A percentile compares a stretch with the other conserved stretches of the same genome.
Conservation (phyloP, 2,329 filamentous ascomycete species). For the Biscogniauxia sp. region DNA sequence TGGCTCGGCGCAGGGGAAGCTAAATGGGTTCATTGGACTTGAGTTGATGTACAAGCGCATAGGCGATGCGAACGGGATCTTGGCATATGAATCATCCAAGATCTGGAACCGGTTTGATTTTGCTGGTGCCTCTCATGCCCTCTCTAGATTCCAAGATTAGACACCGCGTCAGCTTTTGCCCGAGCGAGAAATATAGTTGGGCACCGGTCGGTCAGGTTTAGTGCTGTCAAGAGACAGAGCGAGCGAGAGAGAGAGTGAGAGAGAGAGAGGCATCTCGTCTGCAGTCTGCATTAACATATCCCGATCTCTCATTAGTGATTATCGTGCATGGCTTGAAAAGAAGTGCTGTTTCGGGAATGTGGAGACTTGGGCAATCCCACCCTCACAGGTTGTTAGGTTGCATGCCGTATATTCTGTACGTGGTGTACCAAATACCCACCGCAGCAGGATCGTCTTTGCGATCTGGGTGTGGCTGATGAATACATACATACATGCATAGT, state of each 20-base stretch:
- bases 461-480: not conserved
- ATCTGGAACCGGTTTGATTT: not conserved
- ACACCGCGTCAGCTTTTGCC: too few species aligned
- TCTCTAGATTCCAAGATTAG: too few species aligned
- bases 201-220: too few species aligned
- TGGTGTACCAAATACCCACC: not conserved
- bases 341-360: slow-evolving; percentile 18
- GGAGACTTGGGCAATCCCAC: slow-evolving; percentile 3
- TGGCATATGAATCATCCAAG: not conserved
- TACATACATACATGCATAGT: not conserved
- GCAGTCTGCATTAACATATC: not conserved
- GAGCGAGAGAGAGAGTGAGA: too few species aligned
- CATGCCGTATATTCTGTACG: not conserved
- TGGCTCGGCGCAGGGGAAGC: too few species aligned
- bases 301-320: not conserved
- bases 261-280: not conserved
- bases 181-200: too few species aligned
- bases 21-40: not conserved
- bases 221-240: too few species aligned
- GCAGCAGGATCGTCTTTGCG: slow-evolving; percentile 7
- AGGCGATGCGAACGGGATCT: slow-evolving; percentile 3
- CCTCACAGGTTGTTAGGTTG: not conserved
- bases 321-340: not conserved
- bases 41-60: not conserved
- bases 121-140: too few species aligned